phyloP scores from a whole-genome alignment of 139 green algal species.

The Chlorella vulgaris region DNA sequence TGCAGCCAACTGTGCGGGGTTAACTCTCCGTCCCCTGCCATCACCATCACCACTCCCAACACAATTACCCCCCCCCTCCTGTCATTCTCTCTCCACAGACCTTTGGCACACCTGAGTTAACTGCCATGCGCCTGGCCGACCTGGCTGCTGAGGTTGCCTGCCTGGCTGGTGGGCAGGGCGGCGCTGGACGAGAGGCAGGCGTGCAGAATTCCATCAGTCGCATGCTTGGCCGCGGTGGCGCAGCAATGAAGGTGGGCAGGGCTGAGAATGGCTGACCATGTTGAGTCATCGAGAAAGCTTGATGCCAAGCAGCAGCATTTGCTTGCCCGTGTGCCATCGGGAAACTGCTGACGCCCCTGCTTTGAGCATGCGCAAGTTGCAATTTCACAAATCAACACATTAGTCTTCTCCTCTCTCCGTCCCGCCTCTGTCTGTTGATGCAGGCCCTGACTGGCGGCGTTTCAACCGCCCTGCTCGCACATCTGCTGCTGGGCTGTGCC shows the following conservation, averaged over 20 bases:
- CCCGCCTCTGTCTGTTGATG: constrained; percentile 36
- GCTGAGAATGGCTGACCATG: not conserved
- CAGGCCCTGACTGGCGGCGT: constrained; percentile 49
- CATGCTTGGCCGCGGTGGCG: constrained; percentile 9
- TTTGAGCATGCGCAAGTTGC: too few species aligned
- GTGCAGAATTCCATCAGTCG: constrained; percentile 8
- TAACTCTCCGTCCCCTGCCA: too few species aligned
- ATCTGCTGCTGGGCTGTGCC: constrained; percentile 50
- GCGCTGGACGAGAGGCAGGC: not conserved
- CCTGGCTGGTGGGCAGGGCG: not conserved
- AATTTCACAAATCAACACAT: too few species aligned
- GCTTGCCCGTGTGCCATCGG: too few species aligned
- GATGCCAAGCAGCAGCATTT: too few species aligned
- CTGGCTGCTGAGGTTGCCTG: constrained; percentile 36
- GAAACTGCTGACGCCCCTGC: too few species aligned
- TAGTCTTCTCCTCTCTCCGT: constrained; percentile 33
- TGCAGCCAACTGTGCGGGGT: too few species aligned
- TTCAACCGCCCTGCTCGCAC: constrained; percentile 41
- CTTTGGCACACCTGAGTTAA: constrained; percentile 1
- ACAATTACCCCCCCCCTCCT: constrained; percentile 31
- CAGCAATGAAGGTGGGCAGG: constrained; percentile 2
- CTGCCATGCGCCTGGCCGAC: constrained; percentile 65
- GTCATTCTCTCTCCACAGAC: constrained; percentile 59
- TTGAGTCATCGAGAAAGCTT: too few species aligned
- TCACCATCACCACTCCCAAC: not conserved